Conservation (phyloP, 345 rosid genomes). For the Eucalyptus marginata region DNA sequence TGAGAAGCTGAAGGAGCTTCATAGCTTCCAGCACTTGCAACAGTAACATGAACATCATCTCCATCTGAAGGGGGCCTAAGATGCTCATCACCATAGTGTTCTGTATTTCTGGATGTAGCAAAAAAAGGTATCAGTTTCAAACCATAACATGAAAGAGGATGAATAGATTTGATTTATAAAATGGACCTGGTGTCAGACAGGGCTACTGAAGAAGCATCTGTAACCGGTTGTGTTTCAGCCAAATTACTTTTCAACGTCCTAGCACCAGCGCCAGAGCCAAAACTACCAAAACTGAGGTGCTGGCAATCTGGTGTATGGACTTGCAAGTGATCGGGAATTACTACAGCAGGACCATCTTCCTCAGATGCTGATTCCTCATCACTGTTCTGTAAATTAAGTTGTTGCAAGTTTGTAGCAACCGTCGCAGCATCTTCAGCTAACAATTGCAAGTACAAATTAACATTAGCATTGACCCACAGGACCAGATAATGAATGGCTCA, state of each 20-base stretch:
- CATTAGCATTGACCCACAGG: background rate
- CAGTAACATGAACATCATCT: constrained; percentile 35
- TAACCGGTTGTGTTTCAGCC: constrained; percentile 45
- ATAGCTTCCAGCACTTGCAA: constrained; percentile 32
- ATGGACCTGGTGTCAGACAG: constrained; percentile 59
- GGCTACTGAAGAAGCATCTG: constrained; percentile 30
- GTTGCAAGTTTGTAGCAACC: constrained; percentile 43
- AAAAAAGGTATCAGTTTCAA: background rate
- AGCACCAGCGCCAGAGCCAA: constrained; percentile 52
- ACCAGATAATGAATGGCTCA: background rate
- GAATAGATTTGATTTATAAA: background rate
- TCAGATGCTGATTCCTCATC: constrained; percentile 35
- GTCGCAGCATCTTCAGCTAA: constrained; percentile 56
- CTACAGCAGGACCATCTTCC: constrained; percentile 67
- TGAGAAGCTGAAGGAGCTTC: constrained; percentile 51
- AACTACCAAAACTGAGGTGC: constrained; percentile 95
- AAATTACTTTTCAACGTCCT: constrained; percentile 39
- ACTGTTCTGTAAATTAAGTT: constrained; percentile 42
- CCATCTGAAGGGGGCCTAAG: constrained; percentile 44
- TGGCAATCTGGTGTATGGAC: constrained; percentile 75
- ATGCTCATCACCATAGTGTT: constrained; percentile 68
- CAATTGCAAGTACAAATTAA: background rate
- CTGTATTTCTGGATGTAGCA: constrained; percentile 42
- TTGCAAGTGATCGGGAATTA: constrained; percentile 91
- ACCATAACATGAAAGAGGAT: background rate